Evolutionary conservation across 352 stramenopile species (phyloP), one percentile per base, ranked within the genome.

Genomic region (Blastocystis sp.): DNA sequence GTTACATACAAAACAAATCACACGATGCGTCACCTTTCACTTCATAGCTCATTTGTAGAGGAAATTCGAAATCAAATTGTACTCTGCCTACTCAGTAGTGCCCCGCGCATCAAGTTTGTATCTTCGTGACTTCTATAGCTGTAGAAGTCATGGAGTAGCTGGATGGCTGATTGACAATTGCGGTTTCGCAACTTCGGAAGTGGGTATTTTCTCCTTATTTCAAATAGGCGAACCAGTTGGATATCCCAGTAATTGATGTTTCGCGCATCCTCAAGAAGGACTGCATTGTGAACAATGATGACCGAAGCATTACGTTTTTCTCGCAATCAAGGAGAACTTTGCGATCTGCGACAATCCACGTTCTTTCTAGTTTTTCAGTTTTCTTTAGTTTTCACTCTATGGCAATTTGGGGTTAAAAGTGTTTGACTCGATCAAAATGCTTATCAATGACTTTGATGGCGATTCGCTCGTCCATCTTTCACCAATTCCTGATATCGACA

Each of bases 81-180:
- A 30, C 73, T 64, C 39, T 26, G 73, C 13, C 30, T 85, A 8
- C 53, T 85, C n/a, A 85, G 73, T 53, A 68, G 47, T 85, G 59
- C 73, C 20, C 73, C 53, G 26, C 24, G 30, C 43, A 85, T 85
- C n/a, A 85, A 85, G 73, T 68, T 54, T n/a, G 3, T 3, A 18
- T 34, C 20, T 39, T 65, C 9, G 18, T 47, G n/a, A 5, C 2
- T 24, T 6, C 20, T 11, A 54, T 11, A 68, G 30, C 2, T 6
- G 37, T 11, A 30, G 50, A 45, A 34, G 68, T 39, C 45, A 41
- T 54, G 73, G 39, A 24, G 53, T 85, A n/a, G 26, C 30, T 3
- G 53, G 16, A 20, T 85, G 73, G 73, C 73, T 85, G 11, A 50
- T 85, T 26, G 73, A 85, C 55, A 85, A 85, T 65, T 85, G 73